phyloP scores from a whole-genome alignment of 495 filamentous ascomycete genomes.

The Neurospora sp. region DNA sequence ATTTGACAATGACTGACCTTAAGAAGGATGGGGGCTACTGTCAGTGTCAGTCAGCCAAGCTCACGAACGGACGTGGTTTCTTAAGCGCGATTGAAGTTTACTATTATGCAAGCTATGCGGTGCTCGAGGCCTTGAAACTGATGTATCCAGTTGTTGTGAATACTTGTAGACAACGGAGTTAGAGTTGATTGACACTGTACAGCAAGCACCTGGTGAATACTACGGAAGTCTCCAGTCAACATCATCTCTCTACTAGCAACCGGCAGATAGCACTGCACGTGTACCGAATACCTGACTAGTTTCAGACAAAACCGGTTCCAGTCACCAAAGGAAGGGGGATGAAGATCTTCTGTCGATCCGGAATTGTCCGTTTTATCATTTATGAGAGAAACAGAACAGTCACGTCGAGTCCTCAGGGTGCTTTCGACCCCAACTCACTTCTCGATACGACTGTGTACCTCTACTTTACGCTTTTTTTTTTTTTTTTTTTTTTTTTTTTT shows the following conservation, averaged over 20 bases:
- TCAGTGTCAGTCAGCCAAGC: not conserved
- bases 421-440: not conserved
- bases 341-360: not conserved
- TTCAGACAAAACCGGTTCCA: not conserved
- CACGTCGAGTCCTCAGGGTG: not conserved
- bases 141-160: too few species aligned
- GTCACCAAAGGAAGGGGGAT: not conserved
- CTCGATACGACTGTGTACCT: not conserved
- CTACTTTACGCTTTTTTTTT: not conserved
- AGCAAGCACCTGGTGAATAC: not conserved
- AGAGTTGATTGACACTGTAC: not conserved
- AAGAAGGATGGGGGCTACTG: not conserved
- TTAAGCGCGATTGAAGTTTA: not conserved
- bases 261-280: not conserved
- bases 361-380: not conserved
- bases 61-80: not conserved
- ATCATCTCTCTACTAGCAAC: not conserved
- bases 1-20: not conserved
- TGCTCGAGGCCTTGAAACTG: too few species aligned
- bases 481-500: too few species aligned
- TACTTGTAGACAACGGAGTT: too few species aligned
- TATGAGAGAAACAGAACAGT: not conserved
- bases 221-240: not conserved
- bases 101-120: too few species aligned
- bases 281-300: not conserved